These are phyloP conservation scores for Entomortierella beljakovae DNA, from an alignment of 192 early-diverging fungal species.

Conservation along the genomic window DNA sequence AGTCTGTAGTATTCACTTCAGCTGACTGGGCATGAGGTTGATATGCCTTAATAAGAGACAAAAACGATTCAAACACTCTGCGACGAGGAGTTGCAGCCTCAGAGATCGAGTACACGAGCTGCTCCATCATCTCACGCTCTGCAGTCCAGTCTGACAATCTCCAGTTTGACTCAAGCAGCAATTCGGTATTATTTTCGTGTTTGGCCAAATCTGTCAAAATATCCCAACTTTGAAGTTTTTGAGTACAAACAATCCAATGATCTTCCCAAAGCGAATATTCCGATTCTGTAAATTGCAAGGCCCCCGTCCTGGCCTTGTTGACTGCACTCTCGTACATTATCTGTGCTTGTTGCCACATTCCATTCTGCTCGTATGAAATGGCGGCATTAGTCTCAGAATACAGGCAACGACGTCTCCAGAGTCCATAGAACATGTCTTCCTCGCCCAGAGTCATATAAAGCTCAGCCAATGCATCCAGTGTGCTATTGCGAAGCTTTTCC, in stretches of 20 bases:
- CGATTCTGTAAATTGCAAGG: slow-evolving; percentile 90
- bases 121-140: slow-evolving; percentile 82
- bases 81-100: slow-evolving; percentile 69
- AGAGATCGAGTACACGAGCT: slow-evolving; percentile 69
- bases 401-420: slow-evolving; percentile 90
- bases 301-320: slow-evolving; percentile 87
- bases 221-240: slow-evolving; percentile 98
- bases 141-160: slow-evolving; percentile 93
- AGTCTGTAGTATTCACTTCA: slow-evolving; percentile 71
- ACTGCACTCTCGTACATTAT: slow-evolving; percentile 93
- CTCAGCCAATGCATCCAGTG: slow-evolving; percentile 90
- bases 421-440: slow-evolving; percentile 91
- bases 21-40: slow-evolving; percentile 58
- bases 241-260: slow-evolving; percentile 92
- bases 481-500: slow-evolving; percentile 88
- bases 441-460: slow-evolving; percentile 89
- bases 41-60: slow-evolving; percentile 77
- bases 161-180: slow-evolving; percentile 95
- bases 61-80: slow-evolving; percentile 90
- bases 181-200: slow-evolving; percentile 87
- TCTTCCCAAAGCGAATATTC: slow-evolving; percentile 99
- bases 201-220: slow-evolving; percentile 92
- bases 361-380: slow-evolving; percentile 93
- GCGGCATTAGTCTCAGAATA: slow-evolving; percentile 97
- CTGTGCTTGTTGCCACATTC: slow-evolving; percentile 94